A percentile compares a stretch with the other conserved stretches of the same genome.
These are phyloP conservation scores for Dictyostelium intermedium DNA, from an alignment of 78 protist genomes.

Conservation along the genomic window DNA sequence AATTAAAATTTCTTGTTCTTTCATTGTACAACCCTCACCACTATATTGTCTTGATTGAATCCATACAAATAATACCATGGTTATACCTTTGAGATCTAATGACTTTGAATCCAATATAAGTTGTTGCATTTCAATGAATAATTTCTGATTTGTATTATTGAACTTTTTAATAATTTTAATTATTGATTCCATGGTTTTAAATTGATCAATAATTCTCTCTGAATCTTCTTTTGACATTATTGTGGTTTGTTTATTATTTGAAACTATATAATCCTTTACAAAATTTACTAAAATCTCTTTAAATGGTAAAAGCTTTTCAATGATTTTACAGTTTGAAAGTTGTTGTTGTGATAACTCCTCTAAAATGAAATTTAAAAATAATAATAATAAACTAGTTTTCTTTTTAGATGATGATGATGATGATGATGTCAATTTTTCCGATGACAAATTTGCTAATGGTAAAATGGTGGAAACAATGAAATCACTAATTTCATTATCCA, in stretches of 20 bases:
- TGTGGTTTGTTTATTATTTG: background rate
- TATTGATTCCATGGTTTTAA: background rate
- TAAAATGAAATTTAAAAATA: background rate
- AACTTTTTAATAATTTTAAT: background rate
- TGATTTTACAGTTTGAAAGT: background rate
- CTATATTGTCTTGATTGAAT: background rate
- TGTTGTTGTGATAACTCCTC: background rate
- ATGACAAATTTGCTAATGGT: background rate
- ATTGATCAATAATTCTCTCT: conserved; percentile 8
- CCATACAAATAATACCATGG: conserved; percentile 7
- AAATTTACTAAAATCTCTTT: background rate
- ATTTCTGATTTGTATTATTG: background rate
- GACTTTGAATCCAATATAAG: background rate
- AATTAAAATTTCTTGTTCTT: background rate
- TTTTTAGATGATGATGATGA: background rate
- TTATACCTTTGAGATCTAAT: background rate
- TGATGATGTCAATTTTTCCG: no score
- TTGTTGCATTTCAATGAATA: background rate
- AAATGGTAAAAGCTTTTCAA: background rate
- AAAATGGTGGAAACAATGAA: background rate
- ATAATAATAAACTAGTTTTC: background rate
- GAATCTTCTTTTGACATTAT: background rate
- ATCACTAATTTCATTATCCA: background rate
- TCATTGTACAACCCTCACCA: background rate
- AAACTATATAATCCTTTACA: background rate